Base-by-base conservation (phyloP, 2,329 filamentous ascomycete genomes). In the Aureobasidium mangrovei region DNA sequence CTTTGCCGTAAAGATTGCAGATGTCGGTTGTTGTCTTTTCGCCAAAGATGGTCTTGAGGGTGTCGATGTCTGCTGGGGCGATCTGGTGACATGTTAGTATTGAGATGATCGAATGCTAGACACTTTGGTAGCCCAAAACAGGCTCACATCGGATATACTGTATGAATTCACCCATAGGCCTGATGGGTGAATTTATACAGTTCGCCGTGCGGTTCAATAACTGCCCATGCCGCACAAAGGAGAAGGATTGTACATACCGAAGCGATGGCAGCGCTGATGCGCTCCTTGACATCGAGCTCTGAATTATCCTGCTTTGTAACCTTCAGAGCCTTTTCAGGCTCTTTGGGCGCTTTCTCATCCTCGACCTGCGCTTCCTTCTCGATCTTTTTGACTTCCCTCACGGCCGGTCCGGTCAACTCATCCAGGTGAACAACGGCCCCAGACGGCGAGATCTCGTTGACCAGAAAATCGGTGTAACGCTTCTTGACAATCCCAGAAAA, bases 391-490 rank as follows among this genome's bases (percentile, higher is more conserved):
- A 45, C 53, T 10, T 42, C 56, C 45, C 59, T 59, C 53, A 61
- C 57, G 10, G 36, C 56, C 33, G 61, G 44, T 24, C 55, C 61
- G 31, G 61, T 62, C 28, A 78, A 69, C 52, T 75, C 78, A 55
- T 70, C 75, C 46, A 96, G 74, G 68, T 91, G 88, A 51, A 93
- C 69, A 10, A 95, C 87, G 53, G 82, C 71, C 12, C 90, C 90
- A 64, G 85, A 80, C 31, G 84, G 82, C 24, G 80, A 74, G 58
- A 96, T 91, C 69, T 96, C 91, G 65, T 95, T 91, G 62, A 96
- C 91, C 61, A 93, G 76, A 63, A 96, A 96, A 68, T 96, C 91
- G 3, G 90, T 91, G 69, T 91, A 96, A 60, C 88, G 77, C 65
- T 85, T 82, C 74, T 88, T 88, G 63, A 88, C 63, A 10, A 83